Base-by-base conservation (phyloP, 805 yeast genomes). In the Pichia thaimueangensis region DNA sequence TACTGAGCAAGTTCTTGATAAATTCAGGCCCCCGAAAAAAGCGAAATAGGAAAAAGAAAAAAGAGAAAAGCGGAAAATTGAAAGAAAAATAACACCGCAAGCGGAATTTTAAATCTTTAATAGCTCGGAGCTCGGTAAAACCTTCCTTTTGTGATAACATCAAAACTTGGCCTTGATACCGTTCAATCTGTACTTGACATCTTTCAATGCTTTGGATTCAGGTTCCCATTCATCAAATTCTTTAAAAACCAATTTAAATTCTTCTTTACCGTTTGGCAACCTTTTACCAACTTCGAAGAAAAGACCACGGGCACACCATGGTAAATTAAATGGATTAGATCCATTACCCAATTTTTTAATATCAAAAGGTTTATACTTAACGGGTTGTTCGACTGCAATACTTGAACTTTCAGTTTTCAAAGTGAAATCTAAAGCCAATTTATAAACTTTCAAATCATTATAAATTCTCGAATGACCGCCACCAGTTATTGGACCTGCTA, bases 391-490 rank as follows among this genome's bases (percentile, higher is more conserved):
- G 51, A 58, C n/a, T 5, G 55, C 50, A 15, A 41, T 17, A 5
- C 24, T n/a, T 15, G 55, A 30, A 57, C 56, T 31, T 16, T 80
- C 75, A 0, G 97, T 86, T 52, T 84, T 88, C 19, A 89, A 62
- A 2, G 86, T 75, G 57, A 84, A 82, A 45, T 79, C 73, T 32
- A 89, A 55, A 0, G 93, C 96, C 47, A 86, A 58, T 50, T 80
- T 86, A 58, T 91, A 91, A 1, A 93, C 97, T 43, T 80, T 75
- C 4, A 80, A 77, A 50, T 86, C 95, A 53, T 85, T 83, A 61
- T 91, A 91, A 22, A 93, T 79, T 48, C 75, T 82, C 0, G 97
- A 88, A 59, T 91, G 98, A 0, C 98, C 98, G 7, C 93, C 89
- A 3, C 97, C 96, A 0, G 96, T 91, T 41, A 93, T 67, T 1